Evolutionary conservation across 164 flowering plant genomes (phyloP).

Genomic region (Chimonanthus praecox): DNA sequence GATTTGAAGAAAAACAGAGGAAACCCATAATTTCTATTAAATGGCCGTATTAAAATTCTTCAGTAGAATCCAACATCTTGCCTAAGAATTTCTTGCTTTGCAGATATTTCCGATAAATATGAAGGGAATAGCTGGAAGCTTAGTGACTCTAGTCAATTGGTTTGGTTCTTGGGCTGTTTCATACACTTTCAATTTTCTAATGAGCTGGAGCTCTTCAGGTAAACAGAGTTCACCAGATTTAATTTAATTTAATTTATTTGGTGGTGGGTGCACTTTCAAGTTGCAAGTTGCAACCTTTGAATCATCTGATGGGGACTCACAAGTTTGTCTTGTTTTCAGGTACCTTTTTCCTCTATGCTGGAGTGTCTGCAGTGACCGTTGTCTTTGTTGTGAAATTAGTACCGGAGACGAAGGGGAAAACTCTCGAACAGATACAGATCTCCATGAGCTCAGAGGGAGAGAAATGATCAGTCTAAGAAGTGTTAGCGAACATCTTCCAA

Average conservation of each 20-base stretch:
- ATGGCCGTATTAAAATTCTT: neutral
- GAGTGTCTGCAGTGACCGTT: conserved; percentile 42
- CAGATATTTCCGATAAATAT: conserved; percentile 86
- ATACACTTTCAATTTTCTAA: conserved; percentile 78
- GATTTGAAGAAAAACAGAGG: neutral
- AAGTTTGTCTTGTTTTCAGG: conserved; percentile 19
- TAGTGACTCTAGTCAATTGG: conserved; percentile 84
- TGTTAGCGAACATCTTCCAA: too few species aligned
- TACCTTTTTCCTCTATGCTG: conserved; percentile 23
- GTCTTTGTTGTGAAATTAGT: conserved; percentile 54
- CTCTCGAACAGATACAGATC: conserved; percentile 77
- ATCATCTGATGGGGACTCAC: neutral
- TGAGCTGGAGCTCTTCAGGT: conserved; percentile 90
- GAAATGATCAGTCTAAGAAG: neutral
- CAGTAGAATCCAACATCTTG: neutral
- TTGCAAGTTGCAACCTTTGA: too few species aligned
- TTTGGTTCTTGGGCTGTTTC: conserved; percentile 82
- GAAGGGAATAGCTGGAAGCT: conserved; percentile 86
- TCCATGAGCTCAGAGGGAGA: conserved; percentile 27
- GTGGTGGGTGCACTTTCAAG: neutral
- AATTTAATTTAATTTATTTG: neutral
- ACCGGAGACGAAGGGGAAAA: conserved; percentile 88
- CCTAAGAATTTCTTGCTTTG: conserved; percentile 4
- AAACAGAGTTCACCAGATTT: conserved; percentile 6
- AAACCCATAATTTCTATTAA: neutral